A percentile compares a stretch with the other conserved stretches of the same genome.
phyloP scores from a whole-genome alignment of 306 rosid species.

The Trifolium pratense region DNA sequence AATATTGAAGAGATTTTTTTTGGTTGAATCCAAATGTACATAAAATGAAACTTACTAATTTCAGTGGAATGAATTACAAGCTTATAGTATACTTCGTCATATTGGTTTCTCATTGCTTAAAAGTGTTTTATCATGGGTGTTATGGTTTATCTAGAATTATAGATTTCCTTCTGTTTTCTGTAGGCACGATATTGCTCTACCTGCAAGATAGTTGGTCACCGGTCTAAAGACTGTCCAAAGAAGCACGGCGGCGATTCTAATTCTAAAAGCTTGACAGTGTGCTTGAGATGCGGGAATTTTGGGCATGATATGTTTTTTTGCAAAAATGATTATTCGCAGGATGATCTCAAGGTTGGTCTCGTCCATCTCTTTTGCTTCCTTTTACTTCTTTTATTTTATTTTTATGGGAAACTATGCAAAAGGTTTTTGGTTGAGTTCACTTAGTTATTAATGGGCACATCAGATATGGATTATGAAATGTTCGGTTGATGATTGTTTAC shows the following conservation, averaged over 20 bases:
- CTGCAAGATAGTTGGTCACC: conserved; percentile 82
- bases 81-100: neutral
- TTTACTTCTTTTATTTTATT: conserved; percentile 13
- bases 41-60: neutral
- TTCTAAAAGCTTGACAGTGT: conserved; percentile 49
- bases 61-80: neutral
- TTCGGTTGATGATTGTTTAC: conserved; percentile 9
- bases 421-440: conserved; percentile 10
- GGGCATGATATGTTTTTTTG: conserved; percentile 91
- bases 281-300: conserved; percentile 83
- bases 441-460: conserved; percentile 13
- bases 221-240: conserved; percentile 78
- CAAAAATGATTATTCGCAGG: conserved; percentile 55
- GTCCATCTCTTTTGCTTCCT: conserved; percentile 8
- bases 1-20: neutral
- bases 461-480: conserved; percentile 11
- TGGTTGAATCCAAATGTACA: neutral
- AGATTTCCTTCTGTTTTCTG: neutral
- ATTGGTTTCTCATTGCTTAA: neutral
- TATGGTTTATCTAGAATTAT: conserved; percentile 6
- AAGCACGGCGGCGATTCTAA: conserved; percentile 46
- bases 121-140: neutral
- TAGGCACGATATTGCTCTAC: conserved; percentile 75
- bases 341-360: conserved; percentile 77
- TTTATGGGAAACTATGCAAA: conserved; percentile 25